phyloP scores from a whole-genome alignment of 140 eudicot species.

The Senecio squalidus region DNA sequence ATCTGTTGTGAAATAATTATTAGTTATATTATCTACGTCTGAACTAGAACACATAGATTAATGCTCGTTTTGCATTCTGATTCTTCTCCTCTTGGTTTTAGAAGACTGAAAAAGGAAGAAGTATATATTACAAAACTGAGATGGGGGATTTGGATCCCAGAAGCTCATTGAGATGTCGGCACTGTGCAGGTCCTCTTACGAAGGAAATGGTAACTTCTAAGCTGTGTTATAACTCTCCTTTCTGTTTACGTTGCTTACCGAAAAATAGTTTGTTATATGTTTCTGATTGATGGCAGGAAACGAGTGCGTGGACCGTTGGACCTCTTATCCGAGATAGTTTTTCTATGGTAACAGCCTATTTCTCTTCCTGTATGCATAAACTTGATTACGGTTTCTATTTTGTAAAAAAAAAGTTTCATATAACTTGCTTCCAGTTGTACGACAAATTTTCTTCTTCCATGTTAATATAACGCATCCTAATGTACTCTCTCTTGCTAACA shows the following conservation, averaged over 20 bases:
- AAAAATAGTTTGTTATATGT: neutral
- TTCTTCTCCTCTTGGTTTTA: neutral
- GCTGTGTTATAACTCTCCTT: neutral
- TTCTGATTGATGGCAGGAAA: slow-evolving; percentile 51
- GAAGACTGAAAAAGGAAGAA: slow-evolving; percentile 12
- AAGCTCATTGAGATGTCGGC: slow-evolving; percentile 49
- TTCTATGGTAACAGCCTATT: slow-evolving; percentile 59
- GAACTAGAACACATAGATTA: neutral
- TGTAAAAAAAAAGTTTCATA: neutral
- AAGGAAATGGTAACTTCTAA: slow-evolving; percentile 52
- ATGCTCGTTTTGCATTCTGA: neutral
- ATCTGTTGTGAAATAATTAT: neutral
- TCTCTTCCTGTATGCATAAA: neutral
- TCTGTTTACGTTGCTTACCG: too few species aligned
- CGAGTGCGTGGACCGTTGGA: slow-evolving; percentile 81
- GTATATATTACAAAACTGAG: neutral
- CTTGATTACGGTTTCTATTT: neutral
- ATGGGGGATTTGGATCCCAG: slow-evolving; percentile 45
- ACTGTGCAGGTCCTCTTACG: slow-evolving; percentile 83
- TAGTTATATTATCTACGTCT: neutral
- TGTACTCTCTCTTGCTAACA: neutral
- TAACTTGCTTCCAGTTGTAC: neutral
- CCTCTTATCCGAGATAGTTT: slow-evolving; percentile 83
- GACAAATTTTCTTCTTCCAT: neutral
- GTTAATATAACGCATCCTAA: neutral